These are phyloP conservation scores for Ascochyta viciae-villosae DNA, from an alignment of 2,329 filamentous ascomycete species.

Conservation along the genomic window DNA sequence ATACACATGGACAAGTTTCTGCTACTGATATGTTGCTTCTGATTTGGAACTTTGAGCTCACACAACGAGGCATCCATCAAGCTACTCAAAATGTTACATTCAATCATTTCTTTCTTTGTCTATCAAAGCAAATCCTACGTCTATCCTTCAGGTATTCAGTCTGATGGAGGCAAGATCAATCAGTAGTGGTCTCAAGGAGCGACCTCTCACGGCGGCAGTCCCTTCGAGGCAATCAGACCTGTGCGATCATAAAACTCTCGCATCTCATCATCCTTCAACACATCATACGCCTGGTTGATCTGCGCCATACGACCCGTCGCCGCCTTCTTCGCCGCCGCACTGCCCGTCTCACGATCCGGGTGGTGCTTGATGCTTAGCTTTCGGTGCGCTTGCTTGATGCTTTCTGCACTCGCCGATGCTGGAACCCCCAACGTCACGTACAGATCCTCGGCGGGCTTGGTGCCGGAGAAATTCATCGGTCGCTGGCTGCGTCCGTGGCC, in stretches of 20 bases:
- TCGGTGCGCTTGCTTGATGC: constrained; percentile 97
- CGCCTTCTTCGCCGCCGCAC: constrained; percentile 1
- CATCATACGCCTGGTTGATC: constrained; percentile 31
- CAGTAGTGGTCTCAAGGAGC: too few relatives aligned
- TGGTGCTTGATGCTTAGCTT: constrained; percentile 93
- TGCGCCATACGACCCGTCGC: constrained; percentile 33
- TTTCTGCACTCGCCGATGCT: constrained; percentile 71
- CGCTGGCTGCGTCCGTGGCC: not conserved
- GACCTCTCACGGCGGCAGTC: not conserved
- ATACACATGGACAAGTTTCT: too few relatives aligned
- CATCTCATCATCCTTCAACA: constrained; percentile 20
- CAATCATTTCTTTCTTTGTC: too few relatives aligned
- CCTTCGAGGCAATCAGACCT: constrained; percentile 10
- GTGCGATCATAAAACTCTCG: constrained; percentile 29
- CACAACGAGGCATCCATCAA: too few relatives aligned
- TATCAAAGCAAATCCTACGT: too few relatives aligned
- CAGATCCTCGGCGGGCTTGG: constrained; percentile 61
- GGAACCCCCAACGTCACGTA: constrained; percentile 82
- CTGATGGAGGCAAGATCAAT: too few relatives aligned
- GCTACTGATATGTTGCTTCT: too few relatives aligned
- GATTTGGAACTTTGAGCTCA: too few relatives aligned
- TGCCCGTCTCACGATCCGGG: constrained; percentile 65
- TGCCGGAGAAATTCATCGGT: not conserved
- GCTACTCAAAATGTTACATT: too few relatives aligned
- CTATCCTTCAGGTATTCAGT: too few relatives aligned